Evolutionary conservation across 2,329 filamentous ascomycete species (phyloP).

Genomic region (Fusarium sp.): DNA sequence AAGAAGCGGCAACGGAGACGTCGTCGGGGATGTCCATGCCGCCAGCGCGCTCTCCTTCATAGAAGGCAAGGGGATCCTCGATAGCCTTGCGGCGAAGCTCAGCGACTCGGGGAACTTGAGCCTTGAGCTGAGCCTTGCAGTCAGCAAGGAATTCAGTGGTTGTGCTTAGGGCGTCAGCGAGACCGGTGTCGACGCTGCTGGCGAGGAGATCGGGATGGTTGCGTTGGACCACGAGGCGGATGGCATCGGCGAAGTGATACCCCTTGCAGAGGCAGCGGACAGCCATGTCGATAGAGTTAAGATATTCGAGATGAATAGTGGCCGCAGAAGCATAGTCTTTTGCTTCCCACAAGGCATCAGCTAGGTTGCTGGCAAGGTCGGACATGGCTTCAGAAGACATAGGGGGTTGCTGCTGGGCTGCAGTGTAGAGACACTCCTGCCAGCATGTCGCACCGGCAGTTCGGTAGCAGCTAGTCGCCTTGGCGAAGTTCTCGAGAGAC

Average conservation of each 20-base stretch:
- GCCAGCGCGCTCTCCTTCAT: conserved; percentile 78
- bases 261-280: conserved; percentile 87
- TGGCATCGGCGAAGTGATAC: conserved; percentile 89
- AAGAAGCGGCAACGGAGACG: conserved; percentile 86
- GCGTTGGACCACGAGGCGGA: conserved; percentile 77
- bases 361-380: conserved; percentile 79
- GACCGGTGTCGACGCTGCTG: conserved; percentile 79
- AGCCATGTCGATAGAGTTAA: conserved; percentile 77
- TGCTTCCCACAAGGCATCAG: conserved; percentile 82
- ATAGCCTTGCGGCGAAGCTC: conserved; percentile 86
- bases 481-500: conserved; percentile 78
- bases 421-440: conserved; percentile 89
- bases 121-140: conserved; percentile 85
- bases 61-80: conserved; percentile 89
- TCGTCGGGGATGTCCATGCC: conserved; percentile 87
- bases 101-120: conserved; percentile 86
- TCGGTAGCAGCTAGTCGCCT: conserved; percentile 86
- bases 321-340: conserved; percentile 88
- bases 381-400: conserved; percentile 70
- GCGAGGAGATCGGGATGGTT: conserved; percentile 72
- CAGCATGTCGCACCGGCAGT: conserved; percentile 81
- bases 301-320: conserved; percentile 84
- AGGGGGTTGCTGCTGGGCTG: conserved; percentile 74
- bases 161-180: conserved; percentile 83
- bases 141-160: conserved; percentile 94